Percentiles rank a stretch among this genome's conserved stretches.
Evolutionary conservation across 306 rosid genomes (phyloP).

Genomic region (Cucurbita moschata): DNA sequence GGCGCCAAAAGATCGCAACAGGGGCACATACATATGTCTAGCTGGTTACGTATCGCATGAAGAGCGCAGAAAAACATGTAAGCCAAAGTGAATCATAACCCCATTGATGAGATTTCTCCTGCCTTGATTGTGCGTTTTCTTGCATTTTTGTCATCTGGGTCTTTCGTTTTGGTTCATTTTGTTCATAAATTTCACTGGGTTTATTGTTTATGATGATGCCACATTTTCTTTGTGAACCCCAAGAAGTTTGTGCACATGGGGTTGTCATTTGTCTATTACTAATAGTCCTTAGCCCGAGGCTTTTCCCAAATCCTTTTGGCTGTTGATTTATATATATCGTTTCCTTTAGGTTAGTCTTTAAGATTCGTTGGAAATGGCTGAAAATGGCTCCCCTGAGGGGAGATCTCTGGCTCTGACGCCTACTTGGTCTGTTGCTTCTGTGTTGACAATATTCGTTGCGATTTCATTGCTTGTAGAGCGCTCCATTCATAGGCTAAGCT

Average conservation of each 20-base stretch:
- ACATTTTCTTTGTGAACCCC: neutral
- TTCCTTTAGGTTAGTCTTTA: constrained; percentile 7
- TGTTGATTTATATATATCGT: neutral
- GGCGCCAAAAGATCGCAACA: too few species aligned
- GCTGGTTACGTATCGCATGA: too few species aligned
- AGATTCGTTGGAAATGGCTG: constrained; percentile 37
- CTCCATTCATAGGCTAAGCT: constrained; percentile 57
- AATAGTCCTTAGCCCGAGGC: neutral
- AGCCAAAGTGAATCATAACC: neutral
- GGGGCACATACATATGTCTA: too few species aligned
- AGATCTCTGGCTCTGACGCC: constrained; percentile 96
- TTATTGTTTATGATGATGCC: neutral
- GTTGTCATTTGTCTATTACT: neutral
- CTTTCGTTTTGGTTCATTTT: neutral
- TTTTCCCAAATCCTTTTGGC: neutral
- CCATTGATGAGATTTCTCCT: neutral
- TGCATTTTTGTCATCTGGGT: constrained; percentile 6
- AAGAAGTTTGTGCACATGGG: constrained; percentile 10
- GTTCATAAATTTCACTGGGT: constrained; percentile 1
- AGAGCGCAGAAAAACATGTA: too few species aligned
- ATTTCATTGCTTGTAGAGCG: constrained; percentile 93
- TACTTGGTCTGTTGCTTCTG: constrained; percentile 98
- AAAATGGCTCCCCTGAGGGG: constrained; percentile 30
- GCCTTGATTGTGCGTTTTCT: neutral
- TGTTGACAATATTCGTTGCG: constrained; percentile 70